phyloP scores from a whole-genome alignment of 2,329 filamentous ascomycete genomes.

The Xylaria sp. region DNA sequence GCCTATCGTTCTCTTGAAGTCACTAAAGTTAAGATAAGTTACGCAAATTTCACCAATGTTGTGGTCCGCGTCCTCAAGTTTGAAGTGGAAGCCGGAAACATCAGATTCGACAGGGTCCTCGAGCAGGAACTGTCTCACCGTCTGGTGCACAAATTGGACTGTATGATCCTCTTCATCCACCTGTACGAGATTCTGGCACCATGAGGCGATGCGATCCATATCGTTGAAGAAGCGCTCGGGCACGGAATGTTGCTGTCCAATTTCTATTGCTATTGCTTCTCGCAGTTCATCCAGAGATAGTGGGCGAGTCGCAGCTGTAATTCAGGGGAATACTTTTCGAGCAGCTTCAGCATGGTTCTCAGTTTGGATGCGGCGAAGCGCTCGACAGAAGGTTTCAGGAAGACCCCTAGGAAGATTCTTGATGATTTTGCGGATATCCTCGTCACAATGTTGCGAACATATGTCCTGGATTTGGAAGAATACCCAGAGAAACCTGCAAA shows the following conservation, averaged over 20 bases:
- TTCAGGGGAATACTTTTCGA: conserved; percentile 49
- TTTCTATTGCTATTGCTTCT: conserved; percentile 53
- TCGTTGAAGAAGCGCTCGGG: conserved; percentile 45
- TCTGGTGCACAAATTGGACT: conserved; percentile 41
- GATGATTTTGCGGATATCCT: conserved; percentile 47
- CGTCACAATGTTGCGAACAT: conserved; percentile 34
- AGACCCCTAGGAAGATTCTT: conserved; percentile 49
- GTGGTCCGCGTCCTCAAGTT: conserved; percentile 45
- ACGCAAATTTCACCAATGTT: conserved; percentile 53
- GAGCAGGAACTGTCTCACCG: conserved; percentile 49
- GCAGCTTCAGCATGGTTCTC: conserved; percentile 25
- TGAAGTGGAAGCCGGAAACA: conserved; percentile 42
- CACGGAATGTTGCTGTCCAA: conserved; percentile 44
- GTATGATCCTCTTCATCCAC: conserved; percentile 37
- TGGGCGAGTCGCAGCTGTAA: conserved; percentile 49
- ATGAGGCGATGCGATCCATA: conserved; percentile 39
- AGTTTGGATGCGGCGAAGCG: conserved; percentile 12
- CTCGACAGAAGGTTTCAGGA: conserved; percentile 46
- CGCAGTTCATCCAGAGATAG: conserved; percentile 52
- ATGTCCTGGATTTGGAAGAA: conserved; percentile 38
- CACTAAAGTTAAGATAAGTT: conserved; percentile 54
- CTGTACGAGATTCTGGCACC: conserved; percentile 40
- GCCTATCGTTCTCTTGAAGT: conserved; percentile 50
- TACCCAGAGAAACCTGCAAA: conserved; percentile 41
- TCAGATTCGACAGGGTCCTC: conserved; percentile 4